These are phyloP conservation scores for Dioscorea zingiberensis DNA, from an alignment of 106 monocot species.

Conservation along the genomic window DNA sequence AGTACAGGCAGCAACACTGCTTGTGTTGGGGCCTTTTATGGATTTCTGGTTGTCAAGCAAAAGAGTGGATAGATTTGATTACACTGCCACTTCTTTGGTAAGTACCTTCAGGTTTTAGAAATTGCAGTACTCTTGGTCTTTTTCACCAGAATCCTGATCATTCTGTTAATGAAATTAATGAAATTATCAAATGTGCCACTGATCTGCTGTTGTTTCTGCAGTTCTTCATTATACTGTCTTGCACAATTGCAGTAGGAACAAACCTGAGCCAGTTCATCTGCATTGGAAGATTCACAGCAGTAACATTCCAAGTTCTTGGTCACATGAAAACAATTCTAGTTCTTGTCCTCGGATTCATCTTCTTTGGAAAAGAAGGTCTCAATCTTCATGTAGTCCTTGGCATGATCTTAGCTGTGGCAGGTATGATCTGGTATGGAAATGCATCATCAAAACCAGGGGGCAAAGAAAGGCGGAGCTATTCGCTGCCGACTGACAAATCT, in stretches of 20 bases:
- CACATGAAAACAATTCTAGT: conserved; percentile 80
- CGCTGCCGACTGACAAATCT: conserved; percentile 26
- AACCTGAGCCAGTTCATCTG: conserved; percentile 79
- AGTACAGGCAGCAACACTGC: conserved; percentile 51
- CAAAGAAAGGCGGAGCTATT: conserved; percentile 48
- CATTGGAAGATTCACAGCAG: conserved; percentile 68
- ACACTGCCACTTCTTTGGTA: conserved; percentile 36
- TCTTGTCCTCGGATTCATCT: conserved; percentile 38
- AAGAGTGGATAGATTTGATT: conserved; percentile 59
- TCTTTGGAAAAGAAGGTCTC: conserved; percentile 63
- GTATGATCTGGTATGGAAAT: conserved; percentile 74
- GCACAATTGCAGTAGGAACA: conserved; percentile 61
- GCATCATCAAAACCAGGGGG: conserved; percentile 67
- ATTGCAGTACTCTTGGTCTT: not conserved
- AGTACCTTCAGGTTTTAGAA: not conserved
- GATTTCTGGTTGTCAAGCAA: conserved; percentile 63
- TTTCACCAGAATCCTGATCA: not conserved
- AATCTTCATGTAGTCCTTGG: conserved; percentile 66
- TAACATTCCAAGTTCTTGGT: conserved; percentile 67
- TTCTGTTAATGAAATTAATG: not conserved
- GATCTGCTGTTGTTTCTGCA: conserved; percentile 14
- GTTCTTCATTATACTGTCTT: conserved; percentile 51
- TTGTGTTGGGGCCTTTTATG: conserved; percentile 52
- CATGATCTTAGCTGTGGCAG: conserved; percentile 57
- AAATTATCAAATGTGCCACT: not conserved